phyloP scores from a whole-genome alignment of 331 rosid species.

The Malus hybrid region DNA sequence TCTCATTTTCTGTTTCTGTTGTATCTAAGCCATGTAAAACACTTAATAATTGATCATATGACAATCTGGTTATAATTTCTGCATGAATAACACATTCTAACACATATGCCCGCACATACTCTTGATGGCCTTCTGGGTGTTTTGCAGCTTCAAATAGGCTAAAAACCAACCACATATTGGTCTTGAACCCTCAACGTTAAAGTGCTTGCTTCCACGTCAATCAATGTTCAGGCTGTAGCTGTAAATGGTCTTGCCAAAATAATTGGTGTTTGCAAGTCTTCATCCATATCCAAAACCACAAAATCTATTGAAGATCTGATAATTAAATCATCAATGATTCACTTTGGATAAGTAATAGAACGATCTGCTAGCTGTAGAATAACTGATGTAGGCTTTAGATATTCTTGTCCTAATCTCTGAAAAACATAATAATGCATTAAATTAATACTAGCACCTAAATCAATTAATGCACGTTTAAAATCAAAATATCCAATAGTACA shows the following conservation, averaged over 20 bases:
- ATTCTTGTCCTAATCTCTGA: background rate
- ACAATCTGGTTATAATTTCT: no score
- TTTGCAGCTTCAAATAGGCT: background rate
- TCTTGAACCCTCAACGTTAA: background rate
- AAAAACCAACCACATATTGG: background rate
- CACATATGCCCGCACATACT: no score
- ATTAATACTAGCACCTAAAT: no score
- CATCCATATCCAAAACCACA: background rate
- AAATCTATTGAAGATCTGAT: background rate
- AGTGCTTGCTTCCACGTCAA: background rate
- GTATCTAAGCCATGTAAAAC: no score
- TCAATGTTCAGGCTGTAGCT: background rate
- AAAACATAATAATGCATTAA: background rate
- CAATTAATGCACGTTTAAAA: no score
- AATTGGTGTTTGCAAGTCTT: background rate
- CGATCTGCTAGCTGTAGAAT: background rate
- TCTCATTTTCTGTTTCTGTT: rapidly evolving
- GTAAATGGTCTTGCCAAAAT: background rate
- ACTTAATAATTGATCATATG: no score
- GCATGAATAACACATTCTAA: no score
- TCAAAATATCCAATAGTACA: no score
- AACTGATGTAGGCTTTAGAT: background rate
- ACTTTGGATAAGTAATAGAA: background rate
- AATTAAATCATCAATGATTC: background rate
- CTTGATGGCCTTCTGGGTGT: background rate